Conservation (phyloP, 352 stramenopile species). For the Phytophthora fragariaefolia region DNA sequence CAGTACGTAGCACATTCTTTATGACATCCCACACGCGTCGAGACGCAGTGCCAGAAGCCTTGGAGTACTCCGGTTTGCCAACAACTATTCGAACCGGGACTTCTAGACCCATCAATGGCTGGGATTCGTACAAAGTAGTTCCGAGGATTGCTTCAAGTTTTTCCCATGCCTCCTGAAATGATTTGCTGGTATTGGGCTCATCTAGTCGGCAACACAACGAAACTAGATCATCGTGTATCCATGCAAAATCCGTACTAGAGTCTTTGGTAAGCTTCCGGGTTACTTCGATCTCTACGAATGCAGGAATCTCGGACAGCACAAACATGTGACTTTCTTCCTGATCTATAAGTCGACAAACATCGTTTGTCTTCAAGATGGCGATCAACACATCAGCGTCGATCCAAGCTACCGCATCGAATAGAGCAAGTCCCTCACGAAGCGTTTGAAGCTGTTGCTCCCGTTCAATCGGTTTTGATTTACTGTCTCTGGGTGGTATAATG, state of each 20-base stretch:
- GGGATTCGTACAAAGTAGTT: neutral
- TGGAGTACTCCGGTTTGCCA: neutral
- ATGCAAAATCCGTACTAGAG: neutral
- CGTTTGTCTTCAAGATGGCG: neutral
- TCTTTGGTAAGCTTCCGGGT: neutral
- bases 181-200: neutral
- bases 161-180: neutral
- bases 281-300: neutral
- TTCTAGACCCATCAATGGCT: neutral
- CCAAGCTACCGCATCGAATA: neutral
- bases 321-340: neutral
- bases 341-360: neutral
- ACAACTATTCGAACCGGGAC: neutral
- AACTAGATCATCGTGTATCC: neutral
- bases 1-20: neutral
- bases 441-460: neutral
- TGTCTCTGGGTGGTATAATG: neutral
- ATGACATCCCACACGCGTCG: neutral
- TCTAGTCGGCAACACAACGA: neutral
- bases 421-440: neutral
- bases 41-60: neutral
- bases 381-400: neutral
- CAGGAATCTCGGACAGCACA: neutral
- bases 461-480: neutral
- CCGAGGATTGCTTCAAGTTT: neutral